A percentile compares a stretch with the other conserved stretches of the same genome.
phyloP scores from a whole-genome alignment of 495 filamentous ascomycete species.

The Xylaria sp. region DNA sequence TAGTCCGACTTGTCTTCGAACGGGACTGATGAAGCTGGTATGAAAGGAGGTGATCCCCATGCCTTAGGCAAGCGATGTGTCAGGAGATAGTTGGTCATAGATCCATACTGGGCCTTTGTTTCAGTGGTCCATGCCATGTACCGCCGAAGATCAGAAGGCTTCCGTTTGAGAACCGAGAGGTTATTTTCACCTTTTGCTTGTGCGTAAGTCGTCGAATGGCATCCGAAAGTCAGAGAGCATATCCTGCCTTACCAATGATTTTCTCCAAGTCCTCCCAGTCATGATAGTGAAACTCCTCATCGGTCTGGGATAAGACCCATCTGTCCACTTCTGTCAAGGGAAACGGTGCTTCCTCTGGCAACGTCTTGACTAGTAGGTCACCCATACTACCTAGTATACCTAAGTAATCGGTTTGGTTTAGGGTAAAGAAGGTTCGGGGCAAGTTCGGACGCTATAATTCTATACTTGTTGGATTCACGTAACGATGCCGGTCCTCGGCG shows the following conservation, averaged over 20 bases:
- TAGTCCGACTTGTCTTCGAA: conserved; percentile 76
- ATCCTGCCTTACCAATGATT: conserved; percentile 66
- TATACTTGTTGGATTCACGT: not conserved
- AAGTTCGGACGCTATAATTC: not conserved
- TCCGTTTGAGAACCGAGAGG: conserved; percentile 77
- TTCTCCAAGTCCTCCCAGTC: conserved; percentile 71
- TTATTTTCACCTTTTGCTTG: conserved; percentile 58
- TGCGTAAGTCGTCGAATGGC: conserved; percentile 20
- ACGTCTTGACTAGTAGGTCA: conserved; percentile 20
- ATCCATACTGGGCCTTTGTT: conserved; percentile 75
- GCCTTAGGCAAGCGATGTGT: conserved; percentile 66
- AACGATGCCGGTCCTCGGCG: not conserved
- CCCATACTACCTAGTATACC: conserved; percentile 28
- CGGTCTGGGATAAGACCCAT: conserved; percentile 69
- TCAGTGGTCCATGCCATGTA: conserved; percentile 81
- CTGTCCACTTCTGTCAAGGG: conserved; percentile 70
- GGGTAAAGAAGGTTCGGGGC: not conserved
- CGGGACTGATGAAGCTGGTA: conserved; percentile 59
- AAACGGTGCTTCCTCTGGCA: conserved; percentile 57
- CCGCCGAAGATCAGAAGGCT: conserved; percentile 80
- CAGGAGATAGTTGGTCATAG: conserved; percentile 78
- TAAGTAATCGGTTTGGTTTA: not conserved
- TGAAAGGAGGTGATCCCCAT: conserved; percentile 69
- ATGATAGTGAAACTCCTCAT: conserved; percentile 72
- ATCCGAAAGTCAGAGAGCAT: conserved; percentile 17